Base-by-base conservation (phyloP, 2,329 filamentous ascomycete species). In the Cytospora schulzeri region DNA sequence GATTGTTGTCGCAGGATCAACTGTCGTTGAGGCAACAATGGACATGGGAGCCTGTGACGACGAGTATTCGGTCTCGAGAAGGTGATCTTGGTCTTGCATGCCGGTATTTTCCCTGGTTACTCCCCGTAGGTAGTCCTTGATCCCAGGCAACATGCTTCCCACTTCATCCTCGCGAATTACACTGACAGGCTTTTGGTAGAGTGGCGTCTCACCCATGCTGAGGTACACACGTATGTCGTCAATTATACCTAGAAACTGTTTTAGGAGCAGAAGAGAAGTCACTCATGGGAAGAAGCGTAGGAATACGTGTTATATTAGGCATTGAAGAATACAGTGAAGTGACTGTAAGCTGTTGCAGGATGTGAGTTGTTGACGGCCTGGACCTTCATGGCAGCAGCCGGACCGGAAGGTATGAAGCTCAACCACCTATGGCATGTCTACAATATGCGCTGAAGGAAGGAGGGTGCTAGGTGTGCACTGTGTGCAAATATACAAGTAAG, bases 1-100 rank as follows among this genome's bases (percentile, higher is more conserved):
- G 15, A 67, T 41, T 24, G 62, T 55, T 5, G 55, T 65, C 26
- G 60, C 31, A 19, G 65, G 65, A 35, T 41, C 17, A 41, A 52
- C 65, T 17, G 54, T 26, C 9, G 53, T 61, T 6, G 61, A 24
- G 15, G 24, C 29, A 15, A 61, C 48, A 8, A 65, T 45, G 8
- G 51, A 12, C 33, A 33, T 50, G n/a, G 48, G 55, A 24, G 60
- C 51, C 4, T 19, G 33, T 26, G 29, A 51, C 31, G 6, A 48
- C 22, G 45, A 51, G n/a, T 12, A 26, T 26, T 3, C 28, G n/a
- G n/a, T 26, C 28, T n/a, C 57, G 15, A 61, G 50, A 12, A 28
- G 4, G 29, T 15, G n/a, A 19, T 35, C 57, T 17, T 54, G 38
- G 2, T 24, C 24, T 35, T 24, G 35, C 11, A 24, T 26, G 6